These are phyloP conservation scores for Cyberlindnera samutprakarnensis DNA, from an alignment of 805 yeast genomes.

Conservation along the genomic window DNA sequence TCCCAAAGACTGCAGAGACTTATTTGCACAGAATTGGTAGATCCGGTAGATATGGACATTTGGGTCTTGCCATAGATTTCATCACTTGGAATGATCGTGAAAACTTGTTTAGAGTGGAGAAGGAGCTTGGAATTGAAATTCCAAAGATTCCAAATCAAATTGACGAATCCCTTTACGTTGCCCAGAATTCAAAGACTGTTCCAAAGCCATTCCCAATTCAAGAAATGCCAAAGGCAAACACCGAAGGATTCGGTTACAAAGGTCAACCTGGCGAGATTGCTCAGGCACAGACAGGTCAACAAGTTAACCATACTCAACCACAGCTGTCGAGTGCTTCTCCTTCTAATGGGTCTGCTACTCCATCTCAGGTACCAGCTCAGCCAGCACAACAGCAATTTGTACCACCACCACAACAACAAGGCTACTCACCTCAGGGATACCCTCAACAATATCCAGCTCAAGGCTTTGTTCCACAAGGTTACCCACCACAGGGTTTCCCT, in stretches of 20 bases:
- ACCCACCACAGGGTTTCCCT: conserved; percentile 14
- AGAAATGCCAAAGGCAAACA: conserved; percentile 36
- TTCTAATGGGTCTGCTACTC: not conserved
- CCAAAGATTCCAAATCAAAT: conserved; percentile 94
- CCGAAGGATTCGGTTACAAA: conserved; percentile 34
- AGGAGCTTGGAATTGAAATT: conserved; percentile 95
- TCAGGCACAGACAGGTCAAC: conserved; percentile 20
- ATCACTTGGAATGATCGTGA: conserved; percentile 96
- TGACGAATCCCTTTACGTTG: conserved; percentile 84
- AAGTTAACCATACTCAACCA: conserved; percentile 10
- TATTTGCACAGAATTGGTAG: conserved; percentile 98
- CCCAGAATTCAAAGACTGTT: conserved; percentile 61
- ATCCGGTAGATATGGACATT: conserved; percentile 97
- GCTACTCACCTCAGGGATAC: conserved; percentile 9
- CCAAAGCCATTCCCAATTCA: conserved; percentile 88
- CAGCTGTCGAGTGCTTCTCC: conserved; percentile 16
- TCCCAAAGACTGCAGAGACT: conserved; percentile 97
- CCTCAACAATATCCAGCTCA: conserved; percentile 13
- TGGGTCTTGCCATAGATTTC: conserved; percentile 94
- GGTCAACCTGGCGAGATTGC: conserved; percentile 33
- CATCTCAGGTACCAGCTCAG: conserved; percentile 11
- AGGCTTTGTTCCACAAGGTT: conserved; percentile 10
- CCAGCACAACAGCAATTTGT: conserved; percentile 9
- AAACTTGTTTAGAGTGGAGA: conserved; percentile 89
- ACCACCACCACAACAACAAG: conserved; percentile 11